Base-by-base conservation (phyloP, 305 asterid genomes). In the Rubia tinctorum region DNA sequence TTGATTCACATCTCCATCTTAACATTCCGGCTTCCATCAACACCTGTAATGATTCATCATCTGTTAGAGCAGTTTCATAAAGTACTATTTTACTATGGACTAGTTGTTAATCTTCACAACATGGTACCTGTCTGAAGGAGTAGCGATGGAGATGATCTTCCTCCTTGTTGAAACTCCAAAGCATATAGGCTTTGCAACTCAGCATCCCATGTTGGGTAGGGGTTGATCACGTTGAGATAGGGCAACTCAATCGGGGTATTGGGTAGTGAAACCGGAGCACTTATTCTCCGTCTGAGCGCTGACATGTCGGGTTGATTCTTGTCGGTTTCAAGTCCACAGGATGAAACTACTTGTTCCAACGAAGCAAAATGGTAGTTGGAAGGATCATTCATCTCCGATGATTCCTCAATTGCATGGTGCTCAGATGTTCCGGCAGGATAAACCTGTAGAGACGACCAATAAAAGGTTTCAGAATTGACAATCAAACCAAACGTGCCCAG, bases 121-220 rank as follows among this genome's bases (percentile, higher is more conserved):
- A 92, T 85, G 17, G 96, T 67, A 80, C 82, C 81, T 71, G 89
- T 84, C 79, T 88, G 91, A 73, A 90, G 76, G 73, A 76, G 77
- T 71, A 85, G 87, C 71, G 88, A 58, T 9, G 84, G 37, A 53
- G 22, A 53, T 76, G 88, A 79, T 85, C 88, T 82, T 80, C 87
- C 90, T 83, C 87, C 90, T 83, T 86, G 90, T 72, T 86, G 91
- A 71, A 82, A 87, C 69, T 90, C 93, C 88, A 86, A 71, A 66
- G 73, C 78, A 69, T 83, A 88, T 49, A 89, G 78, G 78, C 83
- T 84, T 62, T 88, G 92, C 56, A 88, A 43, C 45, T 93, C 95
- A 49, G 88, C 76, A 72, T 89, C 92, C 97, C 97, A 90, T 73
- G 86, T 66, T 49, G 86, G 69, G 23, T 71, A 72, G 45, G 80